Base-by-base conservation (phyloP, 108 stramenopile species). In the Nannochloropsis gaditana region DNA sequence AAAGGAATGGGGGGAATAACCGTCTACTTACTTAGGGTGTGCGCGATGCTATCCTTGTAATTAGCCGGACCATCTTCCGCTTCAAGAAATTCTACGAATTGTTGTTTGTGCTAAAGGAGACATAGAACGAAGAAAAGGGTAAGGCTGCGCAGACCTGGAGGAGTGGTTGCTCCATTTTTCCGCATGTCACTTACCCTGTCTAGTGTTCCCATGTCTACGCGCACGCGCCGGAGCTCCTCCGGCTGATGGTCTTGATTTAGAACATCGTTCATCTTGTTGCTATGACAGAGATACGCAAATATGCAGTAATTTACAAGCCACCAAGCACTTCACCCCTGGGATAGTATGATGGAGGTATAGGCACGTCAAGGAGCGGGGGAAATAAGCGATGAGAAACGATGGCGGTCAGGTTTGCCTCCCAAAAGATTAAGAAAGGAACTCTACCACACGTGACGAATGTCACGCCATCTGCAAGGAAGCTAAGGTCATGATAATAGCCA, bases 51-150 rank as follows among this genome's bases (percentile, higher is more conserved):
- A n/a, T 85, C 84, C 42, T 80, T 42, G 31, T 85, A 85, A 17
- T 85, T 85, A 17, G 79, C 84, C n/a, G 79, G 79, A 11, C 80
- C 41, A 3, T 85, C 84, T 17, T 85, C 84, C 42, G 84, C 79
- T 10, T 80, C 84, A 0, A 85, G 80, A 8, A 85, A 85, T 41
- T 85, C 84, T 15, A 85, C 80, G 9, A 85, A 85, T 41, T 85
- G 79, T 41, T 80, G 45, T 41, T 85, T 85, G 80, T 85, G 84
- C 43, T 79, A 17, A 80, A n/a, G 59, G 59, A n/a, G 59, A 8
- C n/a, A n/a, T 15, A 2, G 59, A n/a, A 73, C 19, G 59, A 73
- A 73, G n/a, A n/a, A n/a, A 15, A 73, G 59, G 59, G 59, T n/a
- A 73, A 73, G 59, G 59, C 19, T n/a, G 3, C 2, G 59, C 15